Conservation (phyloP, 1,284 basidiomycete genomes). For the Amylostereum chailletii region DNA sequence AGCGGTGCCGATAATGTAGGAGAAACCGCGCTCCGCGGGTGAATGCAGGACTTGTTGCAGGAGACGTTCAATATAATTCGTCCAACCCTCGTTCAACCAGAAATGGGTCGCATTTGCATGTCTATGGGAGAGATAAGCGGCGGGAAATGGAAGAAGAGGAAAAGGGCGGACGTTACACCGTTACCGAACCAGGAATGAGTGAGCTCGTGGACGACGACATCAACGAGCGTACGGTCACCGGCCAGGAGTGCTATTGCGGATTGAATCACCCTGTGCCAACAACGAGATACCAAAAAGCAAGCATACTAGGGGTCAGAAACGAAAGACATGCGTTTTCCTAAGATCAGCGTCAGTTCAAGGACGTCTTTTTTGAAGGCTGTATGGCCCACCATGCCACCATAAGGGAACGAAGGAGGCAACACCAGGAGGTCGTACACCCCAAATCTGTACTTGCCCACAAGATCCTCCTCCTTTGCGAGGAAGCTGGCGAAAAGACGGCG, state of each 20-base stretch:
- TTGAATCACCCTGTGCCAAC: neutral
- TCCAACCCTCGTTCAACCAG: conserved; percentile 94
- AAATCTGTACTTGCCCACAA: conserved; percentile 76
- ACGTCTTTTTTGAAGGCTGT: conserved; percentile 6
- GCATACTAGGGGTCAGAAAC: conserved; percentile 79
- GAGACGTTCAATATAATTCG: conserved; percentile 88
- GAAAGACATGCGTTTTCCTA: conserved; percentile 80
- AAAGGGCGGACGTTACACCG: conserved; percentile 55
- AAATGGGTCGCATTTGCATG: conserved; percentile 71
- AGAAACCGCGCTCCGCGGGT: conserved; percentile 76
- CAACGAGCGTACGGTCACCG: conserved; percentile 75
- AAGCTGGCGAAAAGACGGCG: conserved; percentile 40
- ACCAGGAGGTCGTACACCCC: conserved; percentile 89
- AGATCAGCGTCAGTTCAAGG: neutral
- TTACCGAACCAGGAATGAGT: conserved; percentile 86
- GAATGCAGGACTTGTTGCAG: conserved; percentile 70
- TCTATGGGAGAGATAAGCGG: conserved; percentile 25
- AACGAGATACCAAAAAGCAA: neutral
- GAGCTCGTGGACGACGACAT: conserved; percentile 77
- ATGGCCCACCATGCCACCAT: conserved; percentile 70
- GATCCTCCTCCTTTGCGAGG: conserved; percentile 66
- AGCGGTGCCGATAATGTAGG: conserved; percentile 55
- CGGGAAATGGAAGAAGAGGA: conserved; percentile 9
- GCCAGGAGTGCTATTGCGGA: conserved; percentile 56
- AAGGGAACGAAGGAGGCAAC: conserved; percentile 92